Evolutionary conservation across 768 basidiomycete species (phyloP).

Genomic region (Tulasnella sp.): DNA sequence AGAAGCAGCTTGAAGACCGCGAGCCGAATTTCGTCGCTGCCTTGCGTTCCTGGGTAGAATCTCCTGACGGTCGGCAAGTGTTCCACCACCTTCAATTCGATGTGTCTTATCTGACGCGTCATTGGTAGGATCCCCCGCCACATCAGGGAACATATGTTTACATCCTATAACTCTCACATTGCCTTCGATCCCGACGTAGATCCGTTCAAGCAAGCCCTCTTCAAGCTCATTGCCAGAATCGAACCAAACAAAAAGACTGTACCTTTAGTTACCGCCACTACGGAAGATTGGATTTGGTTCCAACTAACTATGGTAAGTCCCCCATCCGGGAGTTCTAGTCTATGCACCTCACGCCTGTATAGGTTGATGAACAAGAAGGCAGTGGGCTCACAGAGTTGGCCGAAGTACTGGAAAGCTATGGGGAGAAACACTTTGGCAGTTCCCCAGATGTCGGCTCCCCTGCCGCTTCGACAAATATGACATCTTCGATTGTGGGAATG

Average conservation of each 20-base stretch:
- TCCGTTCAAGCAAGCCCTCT: conserved; percentile 91
- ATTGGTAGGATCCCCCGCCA: conserved; percentile 25
- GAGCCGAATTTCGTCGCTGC: conserved; percentile 75
- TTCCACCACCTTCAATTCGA: background rate
- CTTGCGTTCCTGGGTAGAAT: conserved; percentile 74
- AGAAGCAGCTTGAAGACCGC: conserved; percentile 57
- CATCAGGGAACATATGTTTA: conserved; percentile 48
- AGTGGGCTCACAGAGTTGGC: conserved; percentile 60
- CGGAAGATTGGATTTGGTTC: conserved; percentile 98
- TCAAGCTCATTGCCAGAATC: conserved; percentile 88
- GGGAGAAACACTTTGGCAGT: conserved; percentile 65
- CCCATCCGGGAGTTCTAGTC: background rate
- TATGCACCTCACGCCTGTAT: background rate
- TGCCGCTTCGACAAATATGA: conserved; percentile 28
- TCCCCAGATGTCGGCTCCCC: conserved; percentile 26
- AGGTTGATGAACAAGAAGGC: conserved; percentile 75
- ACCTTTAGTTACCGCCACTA: conserved; percentile 73
- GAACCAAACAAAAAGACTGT: conserved; percentile 72
- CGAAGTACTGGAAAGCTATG: conserved; percentile 65
- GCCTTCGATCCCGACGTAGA: conserved; percentile 76
- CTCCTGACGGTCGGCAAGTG: conserved; percentile 59
- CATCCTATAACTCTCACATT: conserved; percentile 55
- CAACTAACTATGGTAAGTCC: conserved; percentile 69
- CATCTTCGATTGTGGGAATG: conserved; percentile 21
- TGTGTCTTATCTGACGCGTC: background rate